Conservation (phyloP, 345 rosid genomes). For the Rubroshorea leprosula region DNA sequence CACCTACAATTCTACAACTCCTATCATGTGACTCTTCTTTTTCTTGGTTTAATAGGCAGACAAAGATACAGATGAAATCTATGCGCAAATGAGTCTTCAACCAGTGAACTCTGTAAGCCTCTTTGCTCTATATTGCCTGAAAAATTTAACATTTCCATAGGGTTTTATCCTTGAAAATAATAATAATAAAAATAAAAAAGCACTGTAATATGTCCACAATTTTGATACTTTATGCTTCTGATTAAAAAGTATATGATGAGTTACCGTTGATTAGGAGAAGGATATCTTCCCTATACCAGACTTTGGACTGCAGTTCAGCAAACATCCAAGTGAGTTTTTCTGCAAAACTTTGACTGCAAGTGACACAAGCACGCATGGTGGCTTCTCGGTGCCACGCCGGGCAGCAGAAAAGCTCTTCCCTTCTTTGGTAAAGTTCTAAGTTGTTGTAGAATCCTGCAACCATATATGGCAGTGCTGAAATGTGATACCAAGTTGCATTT, state of each 20-base stretch:
- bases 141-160: too few relatives aligned
- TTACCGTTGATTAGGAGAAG: slow-evolving; percentile 55
- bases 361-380: slow-evolving; percentile 99
- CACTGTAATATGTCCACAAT: neutral
- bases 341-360: slow-evolving; percentile 96
- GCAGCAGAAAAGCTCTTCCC: slow-evolving; percentile 99
- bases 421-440: slow-evolving; percentile 50
- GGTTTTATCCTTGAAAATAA: too few relatives aligned
- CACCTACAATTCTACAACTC: neutral
- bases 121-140: neutral
- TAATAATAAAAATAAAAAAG: neutral
- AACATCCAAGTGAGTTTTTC: slow-evolving; percentile 91
- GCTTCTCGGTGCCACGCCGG: slow-evolving; percentile 97
- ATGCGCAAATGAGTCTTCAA: slow-evolving; percentile 97
- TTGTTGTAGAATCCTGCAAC: neutral
- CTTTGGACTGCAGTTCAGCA: slow-evolving; percentile 74
- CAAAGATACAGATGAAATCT: slow-evolving; percentile 88
- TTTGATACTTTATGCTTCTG: neutral
- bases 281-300: slow-evolving; percentile 86
- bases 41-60: slow-evolving; percentile 56
- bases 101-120: slow-evolving; percentile 78
- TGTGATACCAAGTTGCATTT: too few relatives aligned
- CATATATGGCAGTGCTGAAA: neutral
- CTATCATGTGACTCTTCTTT: neutral
- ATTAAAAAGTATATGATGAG: slow-evolving; percentile 9